Evolutionary conservation across 1,284 basidiomycete genomes (phyloP), one percentile per base, ranked within the genome.

Genomic region (Pseudomicrostroma phylloplanum): DNA sequence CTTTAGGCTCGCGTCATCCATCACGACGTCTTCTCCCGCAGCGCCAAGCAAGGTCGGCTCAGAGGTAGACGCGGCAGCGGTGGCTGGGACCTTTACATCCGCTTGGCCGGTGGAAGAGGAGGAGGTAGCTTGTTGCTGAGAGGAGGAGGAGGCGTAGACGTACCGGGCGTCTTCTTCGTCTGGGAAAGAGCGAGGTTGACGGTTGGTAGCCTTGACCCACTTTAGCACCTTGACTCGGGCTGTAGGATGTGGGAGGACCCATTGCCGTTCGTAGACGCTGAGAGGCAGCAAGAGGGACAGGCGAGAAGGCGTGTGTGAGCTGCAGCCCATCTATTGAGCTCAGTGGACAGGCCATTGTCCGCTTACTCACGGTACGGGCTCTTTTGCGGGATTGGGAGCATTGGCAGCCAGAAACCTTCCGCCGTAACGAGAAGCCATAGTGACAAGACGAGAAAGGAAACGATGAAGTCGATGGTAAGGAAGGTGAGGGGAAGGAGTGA

Each of bases 341-440:
- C 21, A 48, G 43, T 48, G 17, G 12, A 4, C 43, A 6, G 17
- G 43, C 17, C 6, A 4, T 6, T 12, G 43, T 21, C 6, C 43
- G 43, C 4, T 4, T n/a, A 54, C 51, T 54, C 51, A 54, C 51
- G 51, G 51, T 6, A 54, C 51, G 25, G 51, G 51, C 51, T 54
- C 51, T 19, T 25, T 54, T 15, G 51, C 19, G 2, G 51, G 51
- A 26, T 17, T 17, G 2, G 21, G 21, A 7, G 51, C 51, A 25
- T 54, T 54, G n/a, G 51, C n/a, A 23, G 17, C 13, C 21, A 19
- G 21, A 19, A 54, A 54, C 6, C 51, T 6, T 6, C 46, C 46
- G 4, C 46, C 46, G 46, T n/a, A 48, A 26, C 51, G 51, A 15
- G 51, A 54, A 23, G 51, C 26, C 51, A 54, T 54, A 19, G 6